Evolutionary conservation across 148 eudicot genomes (phyloP).

Genomic region (Nepenthes mirabilis): DNA sequence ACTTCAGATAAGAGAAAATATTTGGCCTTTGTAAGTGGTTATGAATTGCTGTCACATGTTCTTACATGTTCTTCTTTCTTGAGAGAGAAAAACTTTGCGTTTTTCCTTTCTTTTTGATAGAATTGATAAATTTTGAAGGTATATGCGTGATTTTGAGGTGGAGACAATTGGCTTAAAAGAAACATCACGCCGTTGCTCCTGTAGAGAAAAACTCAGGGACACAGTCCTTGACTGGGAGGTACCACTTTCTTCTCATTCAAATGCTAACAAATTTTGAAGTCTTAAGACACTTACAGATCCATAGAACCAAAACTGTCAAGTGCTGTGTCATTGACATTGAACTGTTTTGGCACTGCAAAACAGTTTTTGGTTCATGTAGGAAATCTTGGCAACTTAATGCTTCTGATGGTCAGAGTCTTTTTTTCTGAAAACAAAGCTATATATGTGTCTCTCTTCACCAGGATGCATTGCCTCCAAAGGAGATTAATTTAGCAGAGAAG

Average conservation of each 20-base stretch:
- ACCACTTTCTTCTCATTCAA: conserved; percentile 5
- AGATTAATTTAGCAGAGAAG: conserved; percentile 80
- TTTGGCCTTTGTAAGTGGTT: background rate
- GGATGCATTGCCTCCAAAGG: conserved; percentile 93
- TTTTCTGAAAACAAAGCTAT: background rate
- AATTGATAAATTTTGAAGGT: conserved; percentile 33
- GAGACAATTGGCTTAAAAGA: conserved; percentile 93
- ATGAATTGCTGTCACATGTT: background rate
- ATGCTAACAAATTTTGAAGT: no score
- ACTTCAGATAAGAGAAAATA: background rate
- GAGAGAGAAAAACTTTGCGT: conserved; percentile 2
- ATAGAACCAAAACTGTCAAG: no score
- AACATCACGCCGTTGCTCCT: conserved; percentile 70
- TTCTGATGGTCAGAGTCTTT: background rate
- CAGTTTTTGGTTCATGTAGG: no score
- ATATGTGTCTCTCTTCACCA: conserved; percentile 10
- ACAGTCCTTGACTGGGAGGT: conserved; percentile 99
- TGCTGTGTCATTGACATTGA: no score
- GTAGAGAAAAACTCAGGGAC: conserved; percentile 69
- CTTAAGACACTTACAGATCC: no score
- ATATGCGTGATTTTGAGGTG: conserved; percentile 88
- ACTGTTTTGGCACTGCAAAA: no score
- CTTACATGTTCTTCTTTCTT: background rate
- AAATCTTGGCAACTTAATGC: background rate
- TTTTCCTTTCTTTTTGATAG: background rate